Evolutionary conservation across 2,329 filamentous ascomycete genomes (phyloP).

Genomic region (Cadophora malorum): DNA sequence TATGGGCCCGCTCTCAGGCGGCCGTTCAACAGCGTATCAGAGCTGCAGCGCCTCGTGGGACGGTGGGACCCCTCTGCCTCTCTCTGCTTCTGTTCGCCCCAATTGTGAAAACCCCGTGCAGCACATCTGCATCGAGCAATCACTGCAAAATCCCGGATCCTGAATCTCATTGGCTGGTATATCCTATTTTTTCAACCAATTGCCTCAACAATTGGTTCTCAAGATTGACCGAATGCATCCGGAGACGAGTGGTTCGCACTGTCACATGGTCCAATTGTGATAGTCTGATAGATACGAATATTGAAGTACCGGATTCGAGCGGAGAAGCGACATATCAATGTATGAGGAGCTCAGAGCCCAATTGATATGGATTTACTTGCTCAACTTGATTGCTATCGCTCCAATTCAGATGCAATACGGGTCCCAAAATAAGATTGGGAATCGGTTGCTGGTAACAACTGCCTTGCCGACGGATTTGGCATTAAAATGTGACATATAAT

Average conservation of each 20-base stretch:
- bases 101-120: slow-evolving; percentile 18
- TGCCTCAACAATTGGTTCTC: slow-evolving; percentile 19
- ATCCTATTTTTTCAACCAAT: slow-evolving; percentile 29
- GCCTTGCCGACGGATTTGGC: slow-evolving; percentile 5
- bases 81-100: slow-evolving; percentile 6
- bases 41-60: slow-evolving; percentile 14
- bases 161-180: slow-evolving; percentile 19
- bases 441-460: slow-evolving; percentile 8
- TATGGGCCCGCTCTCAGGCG: slow-evolving; percentile 12
- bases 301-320: slow-evolving; percentile 6
- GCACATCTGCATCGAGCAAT: slow-evolving; percentile 16
- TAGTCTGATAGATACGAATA: background rate
- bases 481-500: slow-evolving; percentile 19
- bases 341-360: background rate
- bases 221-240: slow-evolving; percentile 22
- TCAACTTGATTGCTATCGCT: background rate
- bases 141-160: slow-evolving; percentile 19
- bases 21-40: slow-evolving; percentile 7
- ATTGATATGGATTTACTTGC: background rate
- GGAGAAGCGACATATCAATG: background rate
- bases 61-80: background rate
- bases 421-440: background rate
- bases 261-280: slow-evolving; percentile 18
- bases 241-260: slow-evolving; percentile 21
- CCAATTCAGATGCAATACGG: background rate